These are phyloP conservation scores for Metschnikowia gruessii DNA, from an alignment of 805 yeast genomes.

Conservation along the genomic window DNA sequence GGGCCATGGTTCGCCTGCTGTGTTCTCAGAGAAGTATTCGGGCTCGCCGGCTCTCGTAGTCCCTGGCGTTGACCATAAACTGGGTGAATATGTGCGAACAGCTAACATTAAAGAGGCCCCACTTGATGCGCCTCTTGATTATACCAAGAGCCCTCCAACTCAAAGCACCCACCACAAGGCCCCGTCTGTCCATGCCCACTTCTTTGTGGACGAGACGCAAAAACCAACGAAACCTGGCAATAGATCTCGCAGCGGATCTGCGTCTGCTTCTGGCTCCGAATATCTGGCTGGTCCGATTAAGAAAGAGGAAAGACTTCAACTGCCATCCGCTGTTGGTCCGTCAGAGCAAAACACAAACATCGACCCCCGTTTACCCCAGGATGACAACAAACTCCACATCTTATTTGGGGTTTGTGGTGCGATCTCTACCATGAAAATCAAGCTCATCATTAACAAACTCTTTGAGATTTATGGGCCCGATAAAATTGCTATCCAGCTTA, in stretches of 20 bases:
- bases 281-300: constrained; percentile 15
- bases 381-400: constrained; percentile 55
- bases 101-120: constrained; percentile 7
- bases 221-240: constrained; percentile 39
- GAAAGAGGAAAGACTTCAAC: constrained; percentile 17
- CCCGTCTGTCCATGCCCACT: constrained; percentile 76
- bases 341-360: constrained; percentile 46
- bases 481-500: constrained; percentile 50
- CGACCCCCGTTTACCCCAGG: constrained; percentile 63
- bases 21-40: constrained; percentile 2
- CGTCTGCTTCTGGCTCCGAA: constrained; percentile 29
- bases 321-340: constrained; percentile 16
- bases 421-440: constrained; percentile 48
- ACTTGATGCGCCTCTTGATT: constrained; percentile 16
- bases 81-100: constrained; percentile 4
- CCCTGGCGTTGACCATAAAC: constrained; percentile 2
- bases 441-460: constrained; percentile 49
- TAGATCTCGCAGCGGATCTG: constrained; percentile 41
- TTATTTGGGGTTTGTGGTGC: constrained; percentile 61
- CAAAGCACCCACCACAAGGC: constrained; percentile 46
- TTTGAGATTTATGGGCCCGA: constrained; percentile 51
- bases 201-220: constrained; percentile 64
- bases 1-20: constrained; percentile 1
- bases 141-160: constrained; percentile 29
- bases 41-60: constrained; percentile 6